These are phyloP conservation scores for Leucocoprinus sp. DNA, from an alignment of 768 basidiomycete genomes.

Conservation along the genomic window DNA sequence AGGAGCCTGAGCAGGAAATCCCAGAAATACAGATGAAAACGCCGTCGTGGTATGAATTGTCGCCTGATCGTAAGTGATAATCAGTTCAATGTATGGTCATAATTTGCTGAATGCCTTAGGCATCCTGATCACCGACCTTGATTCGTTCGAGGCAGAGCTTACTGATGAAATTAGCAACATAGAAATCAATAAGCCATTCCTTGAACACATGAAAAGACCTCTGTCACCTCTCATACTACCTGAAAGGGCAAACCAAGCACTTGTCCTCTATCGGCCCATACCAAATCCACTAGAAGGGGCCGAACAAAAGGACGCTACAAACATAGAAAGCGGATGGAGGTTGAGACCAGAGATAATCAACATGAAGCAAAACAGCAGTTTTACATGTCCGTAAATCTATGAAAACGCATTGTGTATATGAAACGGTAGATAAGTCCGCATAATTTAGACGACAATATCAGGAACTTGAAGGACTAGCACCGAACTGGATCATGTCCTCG, in stretches of 20 bases:
- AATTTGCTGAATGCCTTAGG: slow-evolving; percentile 27
- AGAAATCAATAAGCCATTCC: slow-evolving; percentile 34
- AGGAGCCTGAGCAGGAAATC: slow-evolving; percentile 31
- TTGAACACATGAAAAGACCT: slow-evolving; percentile 33
- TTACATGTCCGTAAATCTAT: slow-evolving; percentile 1
- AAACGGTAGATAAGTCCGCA: slow-evolving; percentile 16
- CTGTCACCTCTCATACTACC: slow-evolving; percentile 17
- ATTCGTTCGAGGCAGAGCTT: slow-evolving; percentile 36
- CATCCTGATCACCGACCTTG: slow-evolving; percentile 56
- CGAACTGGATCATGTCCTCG: slow-evolving; percentile 43
- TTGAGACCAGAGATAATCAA: slow-evolving; percentile 3
- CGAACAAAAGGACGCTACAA: slow-evolving; percentile 29
- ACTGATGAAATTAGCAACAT: slow-evolving; percentile 17
- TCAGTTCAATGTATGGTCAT: neutral
- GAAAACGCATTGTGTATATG: slow-evolving; percentile 14
- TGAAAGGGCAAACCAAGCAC: slow-evolving; percentile 31
- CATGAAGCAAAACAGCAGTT: neutral
- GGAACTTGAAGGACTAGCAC: slow-evolving; percentile 25
- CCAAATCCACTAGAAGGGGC: slow-evolving; percentile 15
- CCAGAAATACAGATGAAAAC: slow-evolving; percentile 58
- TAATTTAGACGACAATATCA: slow-evolving; percentile 14
- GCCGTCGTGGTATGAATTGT: slow-evolving; percentile 61
- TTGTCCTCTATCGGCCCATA: slow-evolving; percentile 47
- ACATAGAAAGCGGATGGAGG: slow-evolving; percentile 33
- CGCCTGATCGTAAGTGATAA: slow-evolving; percentile 55